Evolutionary conservation across 768 basidiomycete species (phyloP).

Genomic region (Mycena filopes): DNA sequence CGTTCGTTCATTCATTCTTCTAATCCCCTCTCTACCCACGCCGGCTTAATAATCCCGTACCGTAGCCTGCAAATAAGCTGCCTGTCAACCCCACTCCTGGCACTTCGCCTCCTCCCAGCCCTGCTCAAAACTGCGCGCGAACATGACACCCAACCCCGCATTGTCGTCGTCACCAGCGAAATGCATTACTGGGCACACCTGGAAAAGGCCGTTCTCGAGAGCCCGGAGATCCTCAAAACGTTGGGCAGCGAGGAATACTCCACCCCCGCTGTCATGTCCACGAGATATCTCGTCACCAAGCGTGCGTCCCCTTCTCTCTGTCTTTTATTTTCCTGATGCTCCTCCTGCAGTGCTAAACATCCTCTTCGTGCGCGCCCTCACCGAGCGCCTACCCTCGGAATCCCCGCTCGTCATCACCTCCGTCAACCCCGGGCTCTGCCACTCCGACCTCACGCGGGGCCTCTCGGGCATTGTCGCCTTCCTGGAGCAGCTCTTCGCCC

Average conservation of each 20-base stretch:
- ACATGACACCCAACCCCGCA: constrained; percentile 7
- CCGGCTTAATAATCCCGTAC: background rate
- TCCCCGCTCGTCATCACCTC: constrained; percentile 30
- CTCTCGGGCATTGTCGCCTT: background rate
- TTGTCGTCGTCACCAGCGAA: constrained; percentile 41
- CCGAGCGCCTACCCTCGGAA: constrained; percentile 10
- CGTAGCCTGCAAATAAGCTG: constrained; percentile 41
- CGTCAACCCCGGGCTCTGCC: constrained; percentile 33
- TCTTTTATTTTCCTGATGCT: background rate
- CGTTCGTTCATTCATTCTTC: background rate
- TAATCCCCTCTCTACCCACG: constrained; percentile 28
- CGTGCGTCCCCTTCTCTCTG: background rate
- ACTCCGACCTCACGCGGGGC: constrained; percentile 27
- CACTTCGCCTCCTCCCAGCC: constrained; percentile 41
- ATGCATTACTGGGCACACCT: constrained; percentile 30
- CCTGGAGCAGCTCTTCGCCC: background rate
- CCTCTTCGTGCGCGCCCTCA: constrained; percentile 29
- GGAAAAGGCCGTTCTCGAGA: constrained; percentile 1
- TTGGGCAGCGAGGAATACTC: constrained; percentile 33
- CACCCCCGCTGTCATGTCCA: background rate
- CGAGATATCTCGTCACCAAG: background rate
- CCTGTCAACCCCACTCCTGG: constrained; percentile 40
- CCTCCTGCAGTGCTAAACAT: constrained; percentile 28
- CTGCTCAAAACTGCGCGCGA: constrained; percentile 34
- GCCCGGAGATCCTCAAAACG: constrained; percentile 29